Evolutionary conservation across 257 asterid species (phyloP).

Genomic region (Oldenlandia corymbosa): DNA sequence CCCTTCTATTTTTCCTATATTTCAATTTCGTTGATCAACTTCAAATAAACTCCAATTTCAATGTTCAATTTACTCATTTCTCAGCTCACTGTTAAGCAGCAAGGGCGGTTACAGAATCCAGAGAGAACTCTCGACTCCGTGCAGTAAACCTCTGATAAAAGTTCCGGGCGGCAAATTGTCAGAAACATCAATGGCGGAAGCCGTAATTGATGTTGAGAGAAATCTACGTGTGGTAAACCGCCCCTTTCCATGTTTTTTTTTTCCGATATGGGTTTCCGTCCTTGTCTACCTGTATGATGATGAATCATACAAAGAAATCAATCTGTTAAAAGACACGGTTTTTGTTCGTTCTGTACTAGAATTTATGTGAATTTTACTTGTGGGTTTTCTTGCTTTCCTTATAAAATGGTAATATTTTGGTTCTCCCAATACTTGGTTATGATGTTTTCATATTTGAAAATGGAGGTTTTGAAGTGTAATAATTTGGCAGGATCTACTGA

Average conservation of each 20-base stretch:
- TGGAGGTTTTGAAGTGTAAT: constrained; percentile 4
- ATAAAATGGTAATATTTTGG: too few relatives aligned
- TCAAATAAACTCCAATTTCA: not conserved
- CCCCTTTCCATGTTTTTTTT: not conserved
- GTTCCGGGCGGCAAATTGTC: not conserved
- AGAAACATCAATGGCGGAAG: constrained; percentile 26
- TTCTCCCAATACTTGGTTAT: not conserved
- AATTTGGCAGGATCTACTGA: constrained; percentile 37
- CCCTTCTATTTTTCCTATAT: not conserved
- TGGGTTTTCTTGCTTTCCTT: constrained; percentile 5
- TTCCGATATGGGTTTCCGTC: too few relatives aligned
- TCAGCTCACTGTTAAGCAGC: not conserved
- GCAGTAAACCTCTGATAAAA: not conserved
- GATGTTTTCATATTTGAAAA: not conserved
- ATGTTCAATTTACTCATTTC: too few relatives aligned
- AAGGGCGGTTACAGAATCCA: too few relatives aligned
- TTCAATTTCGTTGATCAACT: not conserved
- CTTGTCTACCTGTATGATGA: not conserved
- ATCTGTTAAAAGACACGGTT: not conserved
- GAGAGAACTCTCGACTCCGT: not conserved
- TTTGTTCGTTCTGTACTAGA: not conserved
- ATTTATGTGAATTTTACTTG: not conserved
- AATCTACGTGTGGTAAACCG: constrained; percentile 37
- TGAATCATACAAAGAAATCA: not conserved
- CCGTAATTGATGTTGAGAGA: constrained; percentile 30